These are phyloP conservation scores for Limnanthes douglasii DNA, from an alignment of 345 rosid genomes.

Conservation along the genomic window DNA sequence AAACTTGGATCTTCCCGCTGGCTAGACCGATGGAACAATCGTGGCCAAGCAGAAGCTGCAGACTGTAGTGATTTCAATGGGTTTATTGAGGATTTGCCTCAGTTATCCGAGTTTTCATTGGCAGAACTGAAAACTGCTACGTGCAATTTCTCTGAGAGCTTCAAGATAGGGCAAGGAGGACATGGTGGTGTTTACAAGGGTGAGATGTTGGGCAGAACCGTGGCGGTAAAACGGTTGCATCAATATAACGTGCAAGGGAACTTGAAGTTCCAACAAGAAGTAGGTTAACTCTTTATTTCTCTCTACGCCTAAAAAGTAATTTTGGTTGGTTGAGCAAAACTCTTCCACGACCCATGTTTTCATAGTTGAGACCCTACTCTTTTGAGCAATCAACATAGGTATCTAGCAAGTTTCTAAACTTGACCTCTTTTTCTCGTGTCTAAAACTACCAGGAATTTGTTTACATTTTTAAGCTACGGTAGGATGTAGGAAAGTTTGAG, in stretches of 20 bases:
- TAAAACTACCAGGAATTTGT: no score
- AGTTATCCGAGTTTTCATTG: slow-evolving; percentile 43
- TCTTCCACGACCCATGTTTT: no score
- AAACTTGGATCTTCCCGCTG: slow-evolving; percentile 51
- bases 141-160: slow-evolving; percentile 64
- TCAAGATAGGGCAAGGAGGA: slow-evolving; percentile 55
- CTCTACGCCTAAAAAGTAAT: no score
- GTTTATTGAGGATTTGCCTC: slow-evolving; percentile 33
- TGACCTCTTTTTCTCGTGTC: no score
- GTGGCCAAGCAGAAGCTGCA: slow-evolving; percentile 23
- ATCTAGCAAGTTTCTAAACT: no score
- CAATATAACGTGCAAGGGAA: slow-evolving; percentile 53
- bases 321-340: no score
- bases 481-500: no score
- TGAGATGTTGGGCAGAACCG: slow-evolving; percentile 77
- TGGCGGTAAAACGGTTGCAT: slow-evolving; percentile 49
- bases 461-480: no score
- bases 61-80: slow-evolving; percentile 31
- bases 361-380: no score
- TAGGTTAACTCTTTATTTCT: no score
- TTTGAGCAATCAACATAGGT: no score
- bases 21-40: slow-evolving; percentile 59
- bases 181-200: slow-evolving; percentile 60
- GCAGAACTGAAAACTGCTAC: slow-evolving; percentile 47
- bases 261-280: slow-evolving; percentile 58